These are phyloP conservation scores for Candida xiaguanensis DNA, from an alignment of 805 yeast genomes.

Conservation along the genomic window DNA sequence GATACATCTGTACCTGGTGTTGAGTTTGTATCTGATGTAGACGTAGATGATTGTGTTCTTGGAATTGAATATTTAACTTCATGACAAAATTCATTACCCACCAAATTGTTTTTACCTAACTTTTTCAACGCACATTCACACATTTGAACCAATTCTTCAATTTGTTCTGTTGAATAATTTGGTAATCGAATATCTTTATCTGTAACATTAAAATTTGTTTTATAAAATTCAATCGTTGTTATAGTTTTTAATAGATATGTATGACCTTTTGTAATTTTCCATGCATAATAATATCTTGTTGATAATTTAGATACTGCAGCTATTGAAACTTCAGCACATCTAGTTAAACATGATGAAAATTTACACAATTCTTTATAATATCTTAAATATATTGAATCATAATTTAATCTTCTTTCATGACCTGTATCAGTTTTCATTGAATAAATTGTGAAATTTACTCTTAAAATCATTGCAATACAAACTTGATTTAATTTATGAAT, in stretches of 20 bases:
- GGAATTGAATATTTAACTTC: conserved; percentile 4
- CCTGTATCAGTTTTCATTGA: conserved; percentile 17
- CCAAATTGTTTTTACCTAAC: conserved; percentile 17
- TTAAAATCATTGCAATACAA: conserved; percentile 25
- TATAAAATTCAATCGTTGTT: conserved; percentile 28
- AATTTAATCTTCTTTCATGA: conserved; percentile 17
- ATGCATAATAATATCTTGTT: conserved; percentile 35
- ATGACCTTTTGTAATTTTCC: conserved; percentile 38
- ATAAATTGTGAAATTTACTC: conserved; percentile 27
- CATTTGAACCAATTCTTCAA: conserved; percentile 24
- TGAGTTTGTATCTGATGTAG: conserved; percentile 11
- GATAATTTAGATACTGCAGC: conserved; percentile 35
- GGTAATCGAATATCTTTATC: conserved; percentile 9
- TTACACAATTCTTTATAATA: conserved; percentile 18
- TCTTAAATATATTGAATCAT: conserved; percentile 14
- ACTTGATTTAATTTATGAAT: conserved; percentile 31
- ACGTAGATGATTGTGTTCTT: not conserved
- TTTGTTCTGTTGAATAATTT: conserved; percentile 17
- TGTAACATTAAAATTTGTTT: conserved; percentile 8
- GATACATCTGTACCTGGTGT: conserved; percentile 12
- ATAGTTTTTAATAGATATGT: conserved; percentile 26
- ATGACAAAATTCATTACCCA: conserved; percentile 12
- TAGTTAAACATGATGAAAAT: conserved; percentile 20
- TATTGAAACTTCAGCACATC: conserved; percentile 27
- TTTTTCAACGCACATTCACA: conserved; percentile 22